Conservation (phyloP, 2,329 filamentous ascomycete genomes). For the Ascochyta lentis region DNA sequence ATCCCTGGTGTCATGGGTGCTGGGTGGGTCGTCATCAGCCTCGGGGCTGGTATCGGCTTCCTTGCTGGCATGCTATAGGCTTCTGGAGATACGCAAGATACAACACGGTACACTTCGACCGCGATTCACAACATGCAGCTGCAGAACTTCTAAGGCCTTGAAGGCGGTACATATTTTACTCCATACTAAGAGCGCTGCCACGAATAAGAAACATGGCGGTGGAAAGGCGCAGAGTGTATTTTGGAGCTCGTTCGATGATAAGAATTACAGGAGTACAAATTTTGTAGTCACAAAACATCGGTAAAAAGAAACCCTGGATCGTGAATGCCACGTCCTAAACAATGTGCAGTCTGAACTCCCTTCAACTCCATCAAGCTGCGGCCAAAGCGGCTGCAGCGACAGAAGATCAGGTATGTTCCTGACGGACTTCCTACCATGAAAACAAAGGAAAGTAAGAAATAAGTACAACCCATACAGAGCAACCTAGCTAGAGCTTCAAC, state of each 20-base stretch:
- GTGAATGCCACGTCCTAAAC: too few species aligned
- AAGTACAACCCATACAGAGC: neutral
- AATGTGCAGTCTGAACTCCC: neutral
- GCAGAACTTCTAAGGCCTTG: neutral
- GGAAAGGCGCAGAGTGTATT: neutral
- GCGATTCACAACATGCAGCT: neutral
- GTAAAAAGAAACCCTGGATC: too few species aligned
- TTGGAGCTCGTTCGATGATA: too few species aligned
- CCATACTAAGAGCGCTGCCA: neutral
- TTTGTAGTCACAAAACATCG: too few species aligned
- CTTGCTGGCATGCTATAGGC: conserved; percentile 17
- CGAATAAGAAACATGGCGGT: too few species aligned
- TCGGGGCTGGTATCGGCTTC: conserved; percentile 29
- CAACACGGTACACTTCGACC: neutral
- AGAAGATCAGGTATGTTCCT: neutral
- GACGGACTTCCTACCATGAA: neutral
- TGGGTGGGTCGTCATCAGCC: conserved; percentile 21
- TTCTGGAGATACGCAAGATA: neutral
- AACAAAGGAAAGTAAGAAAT: neutral
- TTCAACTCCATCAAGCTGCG: neutral
- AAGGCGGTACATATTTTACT: neutral
- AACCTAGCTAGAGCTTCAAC: neutral
- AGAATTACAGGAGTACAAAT: too few species aligned
- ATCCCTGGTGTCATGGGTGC: conserved; percentile 11
- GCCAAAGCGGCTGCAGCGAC: neutral